phyloP scores from a whole-genome alignment of 352 stramenopile genomes.

The Blastocystis sp. region DNA sequence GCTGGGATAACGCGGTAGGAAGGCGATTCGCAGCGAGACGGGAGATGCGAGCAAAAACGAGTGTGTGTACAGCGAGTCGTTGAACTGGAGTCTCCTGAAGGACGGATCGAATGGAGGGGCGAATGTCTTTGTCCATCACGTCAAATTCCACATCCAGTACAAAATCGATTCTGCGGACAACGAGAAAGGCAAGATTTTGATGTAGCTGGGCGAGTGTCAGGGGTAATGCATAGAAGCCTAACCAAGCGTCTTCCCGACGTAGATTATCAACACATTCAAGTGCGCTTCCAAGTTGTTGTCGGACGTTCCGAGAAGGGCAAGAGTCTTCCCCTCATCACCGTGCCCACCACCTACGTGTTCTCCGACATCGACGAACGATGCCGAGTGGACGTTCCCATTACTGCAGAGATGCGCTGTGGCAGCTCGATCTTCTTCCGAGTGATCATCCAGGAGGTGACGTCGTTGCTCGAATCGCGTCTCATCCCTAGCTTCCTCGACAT shows the following conservation, averaged over 20 bases:
- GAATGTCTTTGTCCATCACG: not conserved
- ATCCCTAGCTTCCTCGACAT: not conserved
- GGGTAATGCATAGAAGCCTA: not conserved
- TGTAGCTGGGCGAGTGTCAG: not conserved
- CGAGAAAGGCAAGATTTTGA: not conserved
- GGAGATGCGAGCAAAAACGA: not conserved
- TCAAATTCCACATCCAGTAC: not conserved
- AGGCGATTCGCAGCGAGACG: not conserved
- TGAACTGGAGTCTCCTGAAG: not conserved
- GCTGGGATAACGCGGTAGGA: not conserved
- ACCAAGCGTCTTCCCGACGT: not conserved
- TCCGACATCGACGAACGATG: not conserved
- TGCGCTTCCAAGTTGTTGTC: not conserved
- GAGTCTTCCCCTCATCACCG: not conserved
- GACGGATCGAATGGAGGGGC: not conserved
- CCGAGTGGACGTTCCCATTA: not conserved
- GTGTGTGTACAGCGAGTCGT: not conserved
- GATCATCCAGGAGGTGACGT: not conserved
- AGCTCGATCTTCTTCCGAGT: not conserved
- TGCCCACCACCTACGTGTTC: not conserved
- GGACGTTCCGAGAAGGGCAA: not conserved
- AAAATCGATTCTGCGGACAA: not conserved
- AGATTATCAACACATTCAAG: not conserved
- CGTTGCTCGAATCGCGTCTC: not conserved
- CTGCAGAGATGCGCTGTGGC: not conserved